Evolutionary conservation across 306 rosid genomes (phyloP).

Genomic region (Prunus fruticosa): DNA sequence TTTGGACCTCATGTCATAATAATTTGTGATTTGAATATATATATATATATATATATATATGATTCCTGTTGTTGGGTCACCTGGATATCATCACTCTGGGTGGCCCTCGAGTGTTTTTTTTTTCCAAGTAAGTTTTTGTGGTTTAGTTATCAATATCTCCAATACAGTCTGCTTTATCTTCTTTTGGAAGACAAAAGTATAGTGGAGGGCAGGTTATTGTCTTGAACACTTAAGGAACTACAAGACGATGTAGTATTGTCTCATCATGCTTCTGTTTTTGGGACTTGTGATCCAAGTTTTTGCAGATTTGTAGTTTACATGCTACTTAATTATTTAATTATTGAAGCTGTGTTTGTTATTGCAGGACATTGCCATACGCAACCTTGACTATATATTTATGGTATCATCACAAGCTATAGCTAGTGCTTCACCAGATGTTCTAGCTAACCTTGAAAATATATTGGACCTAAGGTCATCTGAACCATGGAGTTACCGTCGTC

Average conservation of each 20-base stretch:
- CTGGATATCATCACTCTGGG: not conserved
- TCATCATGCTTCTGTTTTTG: not conserved
- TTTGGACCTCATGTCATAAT: not conserved
- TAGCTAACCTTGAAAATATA: conserved; percentile 70
- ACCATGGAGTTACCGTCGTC: conserved; percentile 81
- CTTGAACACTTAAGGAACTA: not conserved
- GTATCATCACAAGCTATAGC: conserved; percentile 71
- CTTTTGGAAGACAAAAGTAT: not conserved
- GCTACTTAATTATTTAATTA: conserved; percentile 9
- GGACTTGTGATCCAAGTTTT: not conserved
- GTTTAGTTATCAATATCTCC: not conserved
- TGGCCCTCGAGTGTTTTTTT: not conserved
- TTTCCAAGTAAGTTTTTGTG: not conserved
- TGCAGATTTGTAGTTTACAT: not conserved
- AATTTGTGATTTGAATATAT: too few relatives aligned
- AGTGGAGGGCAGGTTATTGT: not conserved
- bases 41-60: too few relatives aligned
- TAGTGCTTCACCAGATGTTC: conserved; percentile 60
- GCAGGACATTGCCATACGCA: conserved; percentile 86
- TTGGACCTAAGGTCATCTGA: conserved; percentile 84
- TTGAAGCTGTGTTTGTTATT: conserved; percentile 12
- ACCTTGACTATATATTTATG: conserved; percentile 73
- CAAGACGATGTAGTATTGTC: not conserved
- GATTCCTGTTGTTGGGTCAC: not conserved
- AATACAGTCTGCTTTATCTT: not conserved